These are phyloP conservation scores for Fusarium siculi DNA, from an alignment of 2,329 filamentous ascomycete genomes.

Conservation along the genomic window DNA sequence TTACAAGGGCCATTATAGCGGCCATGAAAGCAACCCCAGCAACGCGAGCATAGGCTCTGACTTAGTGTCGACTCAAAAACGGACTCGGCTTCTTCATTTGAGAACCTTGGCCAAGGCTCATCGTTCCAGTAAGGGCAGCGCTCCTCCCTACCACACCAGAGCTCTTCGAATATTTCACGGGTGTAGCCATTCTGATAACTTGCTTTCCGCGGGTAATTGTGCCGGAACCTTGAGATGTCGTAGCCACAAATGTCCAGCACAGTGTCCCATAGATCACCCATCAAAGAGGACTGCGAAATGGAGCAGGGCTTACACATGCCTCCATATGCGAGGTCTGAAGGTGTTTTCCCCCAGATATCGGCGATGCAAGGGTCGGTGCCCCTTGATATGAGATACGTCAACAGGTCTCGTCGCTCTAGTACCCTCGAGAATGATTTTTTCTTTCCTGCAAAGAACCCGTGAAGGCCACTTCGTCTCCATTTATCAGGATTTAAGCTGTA, in stretches of 20 bases:
- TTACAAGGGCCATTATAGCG: accelerated
- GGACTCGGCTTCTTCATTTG: background rate
- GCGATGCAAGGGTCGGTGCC: accelerated
- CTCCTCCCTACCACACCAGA: background rate
- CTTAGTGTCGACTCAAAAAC: accelerated
- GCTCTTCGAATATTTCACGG: background rate
- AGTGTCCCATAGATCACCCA: background rate
- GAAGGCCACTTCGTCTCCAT: accelerated
- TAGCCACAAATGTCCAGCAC: background rate
- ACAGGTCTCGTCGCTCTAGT: background rate
- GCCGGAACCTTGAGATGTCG: accelerated
- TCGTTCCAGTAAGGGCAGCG: background rate
- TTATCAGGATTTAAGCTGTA: accelerated
- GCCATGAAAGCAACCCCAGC: too few relatives aligned
- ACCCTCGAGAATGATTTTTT: background rate
- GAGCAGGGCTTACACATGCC: background rate
- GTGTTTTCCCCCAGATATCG: accelerated
- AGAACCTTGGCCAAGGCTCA: background rate
- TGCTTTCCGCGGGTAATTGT: accelerated
- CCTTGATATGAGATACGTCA: accelerated
- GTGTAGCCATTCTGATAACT: background rate
- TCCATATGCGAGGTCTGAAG: background rate
- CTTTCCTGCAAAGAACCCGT: accelerated
- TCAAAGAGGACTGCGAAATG: accelerated
- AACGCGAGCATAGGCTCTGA: too few relatives aligned